Evolutionary conservation across 2,329 filamentous ascomycete species (phyloP).

Genomic region (Colletotrichum shisoi): DNA sequence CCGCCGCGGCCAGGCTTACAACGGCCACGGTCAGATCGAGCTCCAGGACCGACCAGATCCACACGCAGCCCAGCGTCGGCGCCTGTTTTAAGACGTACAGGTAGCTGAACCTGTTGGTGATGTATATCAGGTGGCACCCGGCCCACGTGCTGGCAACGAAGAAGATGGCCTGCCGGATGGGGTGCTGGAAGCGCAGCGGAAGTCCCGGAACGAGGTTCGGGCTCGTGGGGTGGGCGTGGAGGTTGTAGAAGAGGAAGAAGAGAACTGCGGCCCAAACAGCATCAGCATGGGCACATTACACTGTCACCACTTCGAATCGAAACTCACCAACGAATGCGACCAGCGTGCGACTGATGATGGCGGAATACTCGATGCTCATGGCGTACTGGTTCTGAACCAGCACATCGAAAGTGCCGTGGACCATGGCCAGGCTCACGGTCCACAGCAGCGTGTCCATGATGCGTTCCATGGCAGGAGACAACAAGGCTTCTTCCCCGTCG

Average conservation of each 20-base stretch:
- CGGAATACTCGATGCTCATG: conserved; percentile 67
- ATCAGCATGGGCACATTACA: conserved; percentile 3
- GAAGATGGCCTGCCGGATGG: conserved; percentile 69
- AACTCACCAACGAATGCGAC: conserved; percentile 62
- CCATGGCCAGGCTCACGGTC: conserved; percentile 69
- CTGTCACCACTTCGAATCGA: not conserved
- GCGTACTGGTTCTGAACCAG: conserved; percentile 81
- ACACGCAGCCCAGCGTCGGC: conserved; percentile 86
- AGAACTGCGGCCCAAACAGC: conserved; percentile 55
- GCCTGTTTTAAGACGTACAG: conserved; percentile 90
- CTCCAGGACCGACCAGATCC: conserved; percentile 93
- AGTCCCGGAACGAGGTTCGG: conserved; percentile 61
- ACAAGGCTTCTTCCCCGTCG: conserved; percentile 45
- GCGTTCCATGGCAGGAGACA: conserved; percentile 59
- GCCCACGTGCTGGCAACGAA: conserved; percentile 65
- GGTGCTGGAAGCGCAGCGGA: conserved; percentile 55
- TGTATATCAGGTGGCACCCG: conserved; percentile 82
- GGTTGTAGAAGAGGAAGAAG: conserved; percentile 61
- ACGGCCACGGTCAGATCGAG: conserved; percentile 74
- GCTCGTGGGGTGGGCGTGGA: conserved; percentile 63
- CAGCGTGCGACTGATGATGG: conserved; percentile 61
- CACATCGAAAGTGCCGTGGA: conserved; percentile 79
- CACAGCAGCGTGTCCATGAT: conserved; percentile 66
- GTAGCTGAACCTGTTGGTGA: conserved; percentile 82
- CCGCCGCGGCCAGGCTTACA: conserved; percentile 58